Evolutionary conservation across 2,329 filamentous ascomycete species (phyloP).

Genomic region (Didymella keratinophila): DNA sequence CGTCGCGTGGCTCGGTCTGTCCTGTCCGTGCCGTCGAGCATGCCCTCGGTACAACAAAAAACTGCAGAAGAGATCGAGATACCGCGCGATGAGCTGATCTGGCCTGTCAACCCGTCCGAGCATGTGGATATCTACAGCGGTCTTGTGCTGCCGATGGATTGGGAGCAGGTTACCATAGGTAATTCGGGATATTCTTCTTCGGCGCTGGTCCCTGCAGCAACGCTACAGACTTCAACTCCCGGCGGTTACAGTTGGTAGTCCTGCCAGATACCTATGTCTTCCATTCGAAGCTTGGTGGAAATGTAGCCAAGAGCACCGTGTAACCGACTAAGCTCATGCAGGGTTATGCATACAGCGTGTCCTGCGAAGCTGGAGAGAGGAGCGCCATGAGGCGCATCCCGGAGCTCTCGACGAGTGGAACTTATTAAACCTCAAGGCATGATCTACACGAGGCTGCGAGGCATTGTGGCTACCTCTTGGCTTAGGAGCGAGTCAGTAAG

Average conservation of each 20-base stretch:
- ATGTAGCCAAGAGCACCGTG: not conserved
- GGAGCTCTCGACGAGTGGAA: not conserved
- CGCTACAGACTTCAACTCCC: not conserved
- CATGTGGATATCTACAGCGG: constrained; percentile 46
- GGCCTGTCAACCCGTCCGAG: constrained; percentile 39
- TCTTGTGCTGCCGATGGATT: constrained; percentile 36
- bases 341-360: not conserved
- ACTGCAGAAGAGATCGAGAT: constrained; percentile 35
- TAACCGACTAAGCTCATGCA: not conserved
- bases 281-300: not conserved
- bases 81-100: constrained; percentile 41
- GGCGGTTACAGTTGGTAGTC: not conserved
- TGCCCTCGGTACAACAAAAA: constrained; percentile 19
- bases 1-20: constrained; percentile 77
- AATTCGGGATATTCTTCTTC: constrained; percentile 12
- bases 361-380: not conserved
- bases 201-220: not conserved
- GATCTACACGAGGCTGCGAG: not conserved
- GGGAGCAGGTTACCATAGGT: constrained; percentile 18
- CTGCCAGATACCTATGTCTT: not conserved
- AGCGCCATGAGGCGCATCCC: not conserved
- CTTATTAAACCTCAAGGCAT: not conserved
- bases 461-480: not conserved
- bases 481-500: not conserved
- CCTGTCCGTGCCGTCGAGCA: constrained; percentile 38